Conservation (phyloP, 2,329 filamentous ascomycete species). For the Colletotrichum scovillei region DNA sequence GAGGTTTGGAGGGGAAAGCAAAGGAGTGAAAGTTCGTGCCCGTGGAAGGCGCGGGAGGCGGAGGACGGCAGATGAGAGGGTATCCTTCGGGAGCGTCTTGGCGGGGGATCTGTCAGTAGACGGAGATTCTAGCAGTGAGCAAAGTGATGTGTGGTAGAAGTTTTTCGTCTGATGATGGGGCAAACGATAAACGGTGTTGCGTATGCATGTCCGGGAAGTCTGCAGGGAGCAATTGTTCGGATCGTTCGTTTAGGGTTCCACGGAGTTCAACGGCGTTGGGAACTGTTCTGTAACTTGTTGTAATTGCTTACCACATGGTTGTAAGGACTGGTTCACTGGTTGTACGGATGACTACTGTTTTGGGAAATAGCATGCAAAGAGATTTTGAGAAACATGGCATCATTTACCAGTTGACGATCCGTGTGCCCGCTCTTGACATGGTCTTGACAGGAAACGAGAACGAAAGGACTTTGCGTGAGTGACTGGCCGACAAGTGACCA, state of each 20-base stretch:
- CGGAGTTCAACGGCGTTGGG: neutral
- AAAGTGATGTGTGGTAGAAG: neutral
- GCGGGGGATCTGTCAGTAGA: neutral
- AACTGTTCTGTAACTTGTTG: neutral
- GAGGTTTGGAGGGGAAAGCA: neutral
- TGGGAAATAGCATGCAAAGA: neutral
- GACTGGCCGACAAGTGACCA: too few relatives aligned
- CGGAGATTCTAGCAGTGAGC: neutral
- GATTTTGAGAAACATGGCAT: neutral
- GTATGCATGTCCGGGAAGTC: neutral
- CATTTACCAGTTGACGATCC: neutral
- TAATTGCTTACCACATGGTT: too few relatives aligned
- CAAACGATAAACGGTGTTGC: neutral
- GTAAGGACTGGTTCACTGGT: too few relatives aligned
- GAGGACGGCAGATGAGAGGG: neutral
- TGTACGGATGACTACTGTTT: neutral
- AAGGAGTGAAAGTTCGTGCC: neutral
- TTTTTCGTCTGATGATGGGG: neutral
- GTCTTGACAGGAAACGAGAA: neutral
- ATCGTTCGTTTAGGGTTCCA: neutral
- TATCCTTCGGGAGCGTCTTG: neutral
- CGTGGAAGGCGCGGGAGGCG: conserved; percentile 21
- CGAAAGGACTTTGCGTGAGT: neutral
- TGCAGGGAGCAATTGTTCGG: neutral
- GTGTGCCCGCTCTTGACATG: neutral